Evolutionary conservation across 2,329 filamentous ascomycete genomes (phyloP).

Genomic region (Aspergillus tamarii): DNA sequence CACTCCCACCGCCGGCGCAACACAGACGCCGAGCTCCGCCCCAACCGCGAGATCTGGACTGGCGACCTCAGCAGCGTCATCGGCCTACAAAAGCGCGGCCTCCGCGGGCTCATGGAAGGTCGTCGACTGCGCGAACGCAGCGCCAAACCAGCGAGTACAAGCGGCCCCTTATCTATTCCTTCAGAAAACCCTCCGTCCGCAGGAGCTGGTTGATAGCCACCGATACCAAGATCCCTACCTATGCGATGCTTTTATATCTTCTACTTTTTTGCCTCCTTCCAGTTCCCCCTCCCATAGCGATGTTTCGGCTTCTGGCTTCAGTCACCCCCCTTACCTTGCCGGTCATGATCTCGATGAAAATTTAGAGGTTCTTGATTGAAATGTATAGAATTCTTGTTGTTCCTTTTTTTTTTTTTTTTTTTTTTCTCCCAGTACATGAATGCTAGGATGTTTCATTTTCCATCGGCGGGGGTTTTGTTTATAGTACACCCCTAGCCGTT

Average conservation of each 20-base stretch:
- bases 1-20: slow-evolving; percentile 46
- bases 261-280: background rate
- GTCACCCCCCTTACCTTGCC: background rate
- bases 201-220: background rate
- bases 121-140: slow-evolving; percentile 78
- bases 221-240: background rate
- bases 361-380: slow-evolving; percentile 1
- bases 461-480: background rate
- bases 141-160: slow-evolving; percentile 34
- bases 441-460: background rate
- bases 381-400: background rate
- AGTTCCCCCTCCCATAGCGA: background rate
- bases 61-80: slow-evolving; percentile 80
- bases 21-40: slow-evolving; percentile 33
- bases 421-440: background rate
- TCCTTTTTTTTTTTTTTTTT: background rate
- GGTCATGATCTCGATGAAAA: slow-evolving; percentile 2
- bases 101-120: slow-evolving; percentile 93
- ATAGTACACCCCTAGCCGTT: background rate
- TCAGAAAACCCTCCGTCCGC: background rate
- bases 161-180: slow-evolving; percentile 3
- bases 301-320: background rate
- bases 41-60: slow-evolving; percentile 71
- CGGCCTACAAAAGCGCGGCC: slow-evolving; percentile 88
- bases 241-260: background rate